Evolutionary conservation across 768 basidiomycete species (phyloP), one percentile per base, ranked within the genome.

Genomic region (Xerocomus potaroensis): DNA sequence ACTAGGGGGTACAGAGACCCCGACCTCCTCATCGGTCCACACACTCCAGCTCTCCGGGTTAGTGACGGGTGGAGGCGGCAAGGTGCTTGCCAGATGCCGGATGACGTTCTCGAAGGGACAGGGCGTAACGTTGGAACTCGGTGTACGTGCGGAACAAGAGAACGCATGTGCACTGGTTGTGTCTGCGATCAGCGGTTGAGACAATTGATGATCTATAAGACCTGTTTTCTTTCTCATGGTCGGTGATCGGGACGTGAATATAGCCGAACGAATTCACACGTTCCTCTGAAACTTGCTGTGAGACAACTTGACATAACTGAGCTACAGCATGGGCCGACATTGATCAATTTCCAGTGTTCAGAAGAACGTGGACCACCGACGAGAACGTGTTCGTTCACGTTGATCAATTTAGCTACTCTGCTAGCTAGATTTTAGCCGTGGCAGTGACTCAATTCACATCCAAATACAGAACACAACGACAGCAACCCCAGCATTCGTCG

Each of bases 81-180:
- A 97, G 72, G 89, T 96, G 26, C 77, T 99, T 46, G 93, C 83
- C 19, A 82, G 93, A 51, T 90, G 88, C 71, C 79, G 95, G 51
- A 99, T 98, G 96, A 97, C 95, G 10, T 97, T 80, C 68, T 84
- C 87, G 35, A 73, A 83, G 50, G 92, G 90, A 14, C 76, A 85
- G 55, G 96, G 96, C 8, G 96, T 99, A 15, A 94, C 92, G 26
- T 71, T 99, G 48, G 94, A 98, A 70, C 70, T 99, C 34, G 76
- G 78, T 23, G 94, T 95, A 18, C 83, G 95, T 41, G 93, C 93
- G 42, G 96, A 99, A 66, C 85, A 87, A 69, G 81, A 88, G 63
- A 81, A 81, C 54, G 90, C 83, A 6, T 92, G 90, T 60, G 77
- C 83, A 54, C 78, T 99, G 40, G 91, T 98, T 18, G 78, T 99